Evolutionary conservation across 371 early-diverging fungal genomes (phyloP).

Genomic region (Blyttiomyces sp.): DNA sequence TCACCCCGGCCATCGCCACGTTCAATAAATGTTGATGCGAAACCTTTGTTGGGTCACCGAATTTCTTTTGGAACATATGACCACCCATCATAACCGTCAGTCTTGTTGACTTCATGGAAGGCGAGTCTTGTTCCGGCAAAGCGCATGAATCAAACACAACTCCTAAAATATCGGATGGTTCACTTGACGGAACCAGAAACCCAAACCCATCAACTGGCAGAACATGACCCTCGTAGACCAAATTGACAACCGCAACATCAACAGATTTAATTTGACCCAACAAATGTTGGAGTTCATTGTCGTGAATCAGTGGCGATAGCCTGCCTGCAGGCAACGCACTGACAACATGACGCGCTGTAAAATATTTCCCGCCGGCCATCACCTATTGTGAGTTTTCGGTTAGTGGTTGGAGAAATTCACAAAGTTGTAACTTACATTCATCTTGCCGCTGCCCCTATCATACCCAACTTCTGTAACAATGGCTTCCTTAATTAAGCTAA

Average conservation of each 20-base stretch:
- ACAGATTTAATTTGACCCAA: slow-evolving; percentile 62
- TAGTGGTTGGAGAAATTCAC: not conserved
- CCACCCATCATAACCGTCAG: slow-evolving; percentile 94
- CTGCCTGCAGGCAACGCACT: slow-evolving; percentile 58
- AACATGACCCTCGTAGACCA: slow-evolving; percentile 58
- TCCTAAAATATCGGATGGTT: slow-evolving; percentile 57
- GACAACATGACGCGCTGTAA: slow-evolving; percentile 53
- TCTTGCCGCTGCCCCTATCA: not conserved
- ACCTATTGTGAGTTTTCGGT: not conserved
- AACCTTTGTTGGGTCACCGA: slow-evolving; percentile 28
- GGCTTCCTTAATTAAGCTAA: slow-evolving; percentile 4
- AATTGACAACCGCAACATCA: slow-evolving; percentile 85
- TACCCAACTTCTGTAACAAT: not conserved
- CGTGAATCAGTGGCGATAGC: slow-evolving; percentile 21
- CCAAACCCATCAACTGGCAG: slow-evolving; percentile 80
- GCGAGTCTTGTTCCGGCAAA: slow-evolving; percentile 56
- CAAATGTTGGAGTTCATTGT: slow-evolving; percentile 12
- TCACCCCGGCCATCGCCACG: slow-evolving; percentile 14
- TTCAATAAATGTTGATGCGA: slow-evolving; percentile 9
- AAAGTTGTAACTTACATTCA: not conserved
- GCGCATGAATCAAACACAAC: slow-evolving; percentile 88
- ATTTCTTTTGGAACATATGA: slow-evolving; percentile 58
- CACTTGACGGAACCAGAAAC: slow-evolving; percentile 72
- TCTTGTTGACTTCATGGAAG: slow-evolving; percentile 36
- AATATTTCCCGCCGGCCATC: not conserved